These are phyloP conservation scores for Cornus kousa DNA, from an alignment of 148 eudicot genomes.

Conservation along the genomic window DNA sequence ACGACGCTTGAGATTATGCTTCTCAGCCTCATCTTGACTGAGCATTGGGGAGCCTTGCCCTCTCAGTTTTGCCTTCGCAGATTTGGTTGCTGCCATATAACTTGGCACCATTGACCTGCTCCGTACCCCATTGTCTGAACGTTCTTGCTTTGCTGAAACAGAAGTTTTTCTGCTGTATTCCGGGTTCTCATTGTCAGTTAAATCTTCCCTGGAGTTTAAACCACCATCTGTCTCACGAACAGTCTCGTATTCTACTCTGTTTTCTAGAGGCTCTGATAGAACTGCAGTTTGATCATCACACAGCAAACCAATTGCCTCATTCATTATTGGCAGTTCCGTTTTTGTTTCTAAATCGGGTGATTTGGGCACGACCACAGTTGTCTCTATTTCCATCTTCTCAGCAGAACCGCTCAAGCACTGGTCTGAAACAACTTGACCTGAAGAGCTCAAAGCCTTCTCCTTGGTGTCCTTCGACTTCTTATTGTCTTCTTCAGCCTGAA, in stretches of 20 bases:
- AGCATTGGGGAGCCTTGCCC: slow-evolving; percentile 49
- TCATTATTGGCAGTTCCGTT: slow-evolving; percentile 19
- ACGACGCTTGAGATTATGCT: slow-evolving; percentile 40
- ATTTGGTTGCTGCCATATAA: slow-evolving; percentile 59
- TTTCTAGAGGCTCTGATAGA: slow-evolving; percentile 25
- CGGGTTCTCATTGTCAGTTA: slow-evolving; percentile 28
- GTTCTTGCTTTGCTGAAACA: slow-evolving; percentile 42
- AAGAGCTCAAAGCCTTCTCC: slow-evolving; percentile 21
- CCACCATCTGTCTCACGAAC: slow-evolving; percentile 33
- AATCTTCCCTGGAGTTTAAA: slow-evolving; percentile 29
- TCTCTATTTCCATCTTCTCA: slow-evolving; percentile 33
- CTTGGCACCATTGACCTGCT: slow-evolving; percentile 47
- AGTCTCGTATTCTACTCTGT: slow-evolving; percentile 26
- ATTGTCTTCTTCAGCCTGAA: slow-evolving; percentile 23
- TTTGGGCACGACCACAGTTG: slow-evolving; percentile 9
- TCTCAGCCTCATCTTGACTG: slow-evolving; percentile 43
- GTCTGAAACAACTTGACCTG: slow-evolving; percentile 16
- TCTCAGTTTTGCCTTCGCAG: slow-evolving; percentile 62
- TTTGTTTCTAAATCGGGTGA: slow-evolving; percentile 21
- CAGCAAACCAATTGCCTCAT: slow-evolving; percentile 23
- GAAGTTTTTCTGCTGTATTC: slow-evolving; percentile 43
- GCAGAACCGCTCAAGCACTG: slow-evolving; percentile 15
- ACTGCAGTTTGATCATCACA: slow-evolving; percentile 27
- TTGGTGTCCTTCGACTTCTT: slow-evolving; percentile 29
- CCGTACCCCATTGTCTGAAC: slow-evolving; percentile 39